Conservation (phyloP, 2,329 filamentous ascomycete genomes). For the Phoma sp. region DNA sequence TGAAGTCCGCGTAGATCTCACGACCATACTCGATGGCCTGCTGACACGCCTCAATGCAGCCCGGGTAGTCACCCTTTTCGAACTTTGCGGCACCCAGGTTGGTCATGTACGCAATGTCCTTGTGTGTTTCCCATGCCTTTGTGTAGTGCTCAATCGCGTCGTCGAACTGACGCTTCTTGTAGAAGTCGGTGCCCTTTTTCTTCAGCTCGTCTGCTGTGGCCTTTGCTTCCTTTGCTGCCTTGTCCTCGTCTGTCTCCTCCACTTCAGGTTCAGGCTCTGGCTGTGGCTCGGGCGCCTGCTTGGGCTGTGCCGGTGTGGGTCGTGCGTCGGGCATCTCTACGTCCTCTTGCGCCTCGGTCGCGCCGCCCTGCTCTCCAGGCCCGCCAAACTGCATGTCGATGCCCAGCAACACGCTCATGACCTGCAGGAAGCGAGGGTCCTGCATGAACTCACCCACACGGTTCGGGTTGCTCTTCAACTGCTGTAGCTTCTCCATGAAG, state of each 20-base stretch:
- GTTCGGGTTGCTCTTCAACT: constrained; percentile 80
- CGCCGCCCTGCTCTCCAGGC: constrained; percentile 54
- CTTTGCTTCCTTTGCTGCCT: constrained; percentile 88
- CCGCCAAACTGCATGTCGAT: constrained; percentile 83
- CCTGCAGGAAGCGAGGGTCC: constrained; percentile 91
- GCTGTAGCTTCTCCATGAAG: constrained; percentile 91
- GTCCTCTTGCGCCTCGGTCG: constrained; percentile 69
- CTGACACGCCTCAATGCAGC: constrained; percentile 83
- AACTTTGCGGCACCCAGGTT: constrained; percentile 94
- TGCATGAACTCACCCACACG: constrained; percentile 80
- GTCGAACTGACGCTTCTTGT: constrained; percentile 98
- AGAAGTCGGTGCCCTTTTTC: constrained; percentile 88
- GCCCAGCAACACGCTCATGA: constrained; percentile 91
- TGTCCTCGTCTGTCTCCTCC: constrained; percentile 83
- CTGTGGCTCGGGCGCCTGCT: constrained; percentile 56
- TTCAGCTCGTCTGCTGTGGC: constrained; percentile 94
- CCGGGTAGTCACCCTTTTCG: constrained; percentile 93
- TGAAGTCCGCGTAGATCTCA: constrained; percentile 91
- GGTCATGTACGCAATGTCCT: constrained; percentile 98
- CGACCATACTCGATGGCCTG: constrained; percentile 91
- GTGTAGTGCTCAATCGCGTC: constrained; percentile 91
- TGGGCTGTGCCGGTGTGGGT: constrained; percentile 60
- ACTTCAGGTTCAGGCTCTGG: constrained; percentile 73
- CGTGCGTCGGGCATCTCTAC: constrained; percentile 77
- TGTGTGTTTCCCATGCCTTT: constrained; percentile 92